Evolutionary conservation across 2,329 filamentous ascomycete genomes (phyloP).

Genomic region (Corynespora cassiicola): DNA sequence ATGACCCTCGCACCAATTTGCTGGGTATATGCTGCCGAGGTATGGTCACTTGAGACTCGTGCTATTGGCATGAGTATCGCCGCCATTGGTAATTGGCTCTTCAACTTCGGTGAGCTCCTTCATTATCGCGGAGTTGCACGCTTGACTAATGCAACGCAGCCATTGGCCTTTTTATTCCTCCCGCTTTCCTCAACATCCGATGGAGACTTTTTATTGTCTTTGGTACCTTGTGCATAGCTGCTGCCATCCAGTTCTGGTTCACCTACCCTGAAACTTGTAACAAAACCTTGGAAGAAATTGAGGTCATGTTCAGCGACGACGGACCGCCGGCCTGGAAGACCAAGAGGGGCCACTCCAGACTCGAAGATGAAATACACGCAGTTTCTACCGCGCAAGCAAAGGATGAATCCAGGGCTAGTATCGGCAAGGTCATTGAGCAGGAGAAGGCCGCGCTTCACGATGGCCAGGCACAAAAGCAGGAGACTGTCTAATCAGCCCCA

Average conservation of each 20-base stretch:
- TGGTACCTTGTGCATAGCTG: conserved; percentile 54
- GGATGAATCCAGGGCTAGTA: conserved; percentile 27
- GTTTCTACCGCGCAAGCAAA: conserved; percentile 32
- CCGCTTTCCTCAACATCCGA: conserved; percentile 64
- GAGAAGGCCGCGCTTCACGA: conserved; percentile 16
- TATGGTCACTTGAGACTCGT: conserved; percentile 67
- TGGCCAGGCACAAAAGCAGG: conserved; percentile 4
- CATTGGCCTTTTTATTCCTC: conserved; percentile 64
- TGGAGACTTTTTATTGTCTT: conserved; percentile 62
- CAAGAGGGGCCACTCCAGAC: conserved; percentile 38
- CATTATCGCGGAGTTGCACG: conserved; percentile 53
- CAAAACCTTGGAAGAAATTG: conserved; percentile 47
- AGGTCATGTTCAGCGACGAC: conserved; percentile 40
- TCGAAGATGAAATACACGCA: conserved; percentile 35
- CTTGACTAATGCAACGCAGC: conserved; percentile 58
- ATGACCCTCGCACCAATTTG: conserved; percentile 69
- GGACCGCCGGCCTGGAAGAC: conserved; percentile 46
- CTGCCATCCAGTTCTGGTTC: conserved; percentile 54
- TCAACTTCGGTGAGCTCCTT: conserved; percentile 66
- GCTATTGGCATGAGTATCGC: conserved; percentile 66
- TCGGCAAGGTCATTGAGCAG: conserved; percentile 24
- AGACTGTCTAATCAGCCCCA: too few relatives aligned
- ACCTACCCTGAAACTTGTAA: conserved; percentile 50
- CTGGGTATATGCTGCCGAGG: conserved; percentile 71
- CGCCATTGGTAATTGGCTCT: conserved; percentile 56